Evolutionary conservation across 169 alveolate genomes (phyloP).

Genomic region (Cryptosporidium bovis): DNA sequence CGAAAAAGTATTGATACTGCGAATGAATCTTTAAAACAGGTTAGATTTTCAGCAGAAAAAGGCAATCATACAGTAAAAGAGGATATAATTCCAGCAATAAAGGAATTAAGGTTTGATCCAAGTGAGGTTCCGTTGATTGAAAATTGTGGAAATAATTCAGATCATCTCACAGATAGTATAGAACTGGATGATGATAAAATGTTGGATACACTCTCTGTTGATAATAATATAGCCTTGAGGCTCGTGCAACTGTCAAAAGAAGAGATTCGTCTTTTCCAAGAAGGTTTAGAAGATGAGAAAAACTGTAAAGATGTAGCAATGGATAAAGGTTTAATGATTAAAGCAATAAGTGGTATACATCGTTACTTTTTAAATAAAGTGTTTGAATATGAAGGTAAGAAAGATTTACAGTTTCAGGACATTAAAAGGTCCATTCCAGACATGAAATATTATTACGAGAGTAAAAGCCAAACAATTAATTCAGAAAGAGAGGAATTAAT

Average conservation of each 20-base stretch:
- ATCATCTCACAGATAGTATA: not conserved
- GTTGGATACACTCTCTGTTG: constrained; percentile 44
- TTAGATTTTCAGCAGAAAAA: constrained; percentile 38
- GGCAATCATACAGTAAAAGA: not conserved
- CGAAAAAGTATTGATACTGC: constrained; percentile 51
- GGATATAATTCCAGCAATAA: constrained; percentile 7
- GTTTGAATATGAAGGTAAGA: constrained; percentile 40
- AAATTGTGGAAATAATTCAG: not conserved
- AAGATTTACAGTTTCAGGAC: constrained; percentile 24
- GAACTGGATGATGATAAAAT: constrained; percentile 25
- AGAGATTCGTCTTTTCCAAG: constrained; percentile 27
- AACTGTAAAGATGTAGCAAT: not conserved
- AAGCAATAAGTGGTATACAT: constrained; percentile 58
- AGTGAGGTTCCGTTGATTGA: constrained; percentile 51
- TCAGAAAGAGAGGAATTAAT: constrained; percentile 69
- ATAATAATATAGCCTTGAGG: constrained; percentile 43
- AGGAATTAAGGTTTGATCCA: constrained; percentile 58
- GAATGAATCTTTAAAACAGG: constrained; percentile 56
- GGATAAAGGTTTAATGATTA: constrained; percentile 24
- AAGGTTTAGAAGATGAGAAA: not conserved
- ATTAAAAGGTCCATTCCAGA: constrained; percentile 4
- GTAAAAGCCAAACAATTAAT: constrained; percentile 4
- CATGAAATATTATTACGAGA: constrained; percentile 7
- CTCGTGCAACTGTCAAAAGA: constrained; percentile 64
- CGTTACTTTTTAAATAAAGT: constrained; percentile 38